Evolutionary conservation across 106 monocot genomes (phyloP).

Genomic region (Dactylorhiza incarnata): DNA sequence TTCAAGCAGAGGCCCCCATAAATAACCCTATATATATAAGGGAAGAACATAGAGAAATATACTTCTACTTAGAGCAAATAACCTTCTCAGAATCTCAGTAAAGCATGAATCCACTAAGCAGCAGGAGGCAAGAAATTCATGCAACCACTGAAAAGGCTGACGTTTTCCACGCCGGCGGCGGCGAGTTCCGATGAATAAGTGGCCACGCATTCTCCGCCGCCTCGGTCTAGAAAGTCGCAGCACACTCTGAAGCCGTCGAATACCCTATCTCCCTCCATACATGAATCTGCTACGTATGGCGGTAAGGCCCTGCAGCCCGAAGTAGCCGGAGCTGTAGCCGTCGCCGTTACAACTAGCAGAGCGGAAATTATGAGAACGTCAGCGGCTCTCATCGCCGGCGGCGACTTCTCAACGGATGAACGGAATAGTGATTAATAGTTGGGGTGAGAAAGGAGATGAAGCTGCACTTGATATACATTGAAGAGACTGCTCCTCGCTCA

Average conservation of each 20-base stretch:
- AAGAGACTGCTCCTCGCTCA: too few relatives aligned
- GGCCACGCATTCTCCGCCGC: neutral
- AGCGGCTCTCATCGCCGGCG: too few relatives aligned
- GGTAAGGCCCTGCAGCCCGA: neutral
- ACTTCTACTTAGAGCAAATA: too few relatives aligned
- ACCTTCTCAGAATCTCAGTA: too few relatives aligned
- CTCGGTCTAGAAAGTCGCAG: neutral
- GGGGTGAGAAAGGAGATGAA: too few relatives aligned
- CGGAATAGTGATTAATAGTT: too few relatives aligned
- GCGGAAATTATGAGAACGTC: neutral
- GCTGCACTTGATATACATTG: too few relatives aligned
- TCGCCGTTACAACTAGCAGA: neutral
- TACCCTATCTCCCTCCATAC: neutral
- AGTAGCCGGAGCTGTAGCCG: neutral
- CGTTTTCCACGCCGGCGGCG: neutral
- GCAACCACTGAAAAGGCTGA: neutral
- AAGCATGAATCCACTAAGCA: too few relatives aligned
- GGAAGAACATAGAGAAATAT: too few relatives aligned
- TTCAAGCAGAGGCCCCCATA: too few relatives aligned
- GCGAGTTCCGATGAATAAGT: neutral
- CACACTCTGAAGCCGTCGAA: conserved; percentile 7
- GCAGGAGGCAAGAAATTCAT: neutral
- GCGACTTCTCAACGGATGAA: too few relatives aligned
- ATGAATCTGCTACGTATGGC: conserved; percentile 2
- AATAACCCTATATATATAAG: too few relatives aligned